Evolutionary conservation across 305 asterid species (phyloP), one percentile per base, ranked within the genome.

Genomic region (Fraxinus angustifolia): DNA sequence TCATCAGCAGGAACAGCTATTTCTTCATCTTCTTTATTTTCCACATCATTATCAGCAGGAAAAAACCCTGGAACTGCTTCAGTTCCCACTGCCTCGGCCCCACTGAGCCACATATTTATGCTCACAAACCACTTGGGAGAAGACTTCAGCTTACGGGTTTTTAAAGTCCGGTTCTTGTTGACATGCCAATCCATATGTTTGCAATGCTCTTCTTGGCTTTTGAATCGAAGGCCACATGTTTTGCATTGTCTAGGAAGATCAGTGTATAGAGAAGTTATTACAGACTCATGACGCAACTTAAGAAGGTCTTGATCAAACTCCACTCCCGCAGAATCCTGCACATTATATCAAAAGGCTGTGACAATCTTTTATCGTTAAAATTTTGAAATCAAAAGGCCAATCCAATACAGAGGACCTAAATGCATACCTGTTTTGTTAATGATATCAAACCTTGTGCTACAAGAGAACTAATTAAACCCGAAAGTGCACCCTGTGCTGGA

Each of bases 101-200:
- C 94, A 77, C 91, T 91, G 75, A 95, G 97, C 99, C 98, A 95
- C 97, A 92, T 91, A 83, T 78, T 87, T 33, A 88, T 92, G 60
- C 88, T 89, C 74, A 91, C 99, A 85, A 91, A 93, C 97, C 97
- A 95, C 89, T 94, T 95, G 16, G 97, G 96, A 79, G 97, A 93
- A 76, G 98, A 92, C 77, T 90, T 95, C 45, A 93, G 87, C 90
- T 94, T 94, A 34, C 93, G 94, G 83, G 89, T 93, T 86, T 83
- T 93, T 42, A 91, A 86, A 28, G 90, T 87, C 53, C 98, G 90
- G 80, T 95, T 94, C 95, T 89, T 93, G 83, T 86, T 93, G 38
- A 93, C 99, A 84, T 95, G 99, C 99, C 99, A 95, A 88, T 95
- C 99, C 99, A 95, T 93, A 81, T 95, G 99, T 83, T 88, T 94